Conservation (phyloP, 306 rosid species). For the Luffa aegyptiaca region DNA sequence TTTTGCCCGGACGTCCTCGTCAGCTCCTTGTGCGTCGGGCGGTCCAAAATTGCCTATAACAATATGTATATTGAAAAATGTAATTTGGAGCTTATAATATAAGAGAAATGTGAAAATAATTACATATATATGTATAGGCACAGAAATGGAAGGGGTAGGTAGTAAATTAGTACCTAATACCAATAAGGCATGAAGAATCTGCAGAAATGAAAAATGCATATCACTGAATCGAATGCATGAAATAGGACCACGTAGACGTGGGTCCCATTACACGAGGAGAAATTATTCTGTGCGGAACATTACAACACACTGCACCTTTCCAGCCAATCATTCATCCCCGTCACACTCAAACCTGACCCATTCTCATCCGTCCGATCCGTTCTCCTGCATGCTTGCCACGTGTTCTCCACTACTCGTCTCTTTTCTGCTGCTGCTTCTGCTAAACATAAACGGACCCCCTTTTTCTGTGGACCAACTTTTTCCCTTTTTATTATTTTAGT, state of each 20-base stretch:
- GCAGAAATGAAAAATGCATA: not conserved
- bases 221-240: no score
- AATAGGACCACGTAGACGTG: not conserved
- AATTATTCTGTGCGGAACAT: not conserved
- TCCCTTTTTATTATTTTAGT: not conserved
- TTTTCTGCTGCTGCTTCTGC: not conserved
- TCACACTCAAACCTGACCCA: not conserved
- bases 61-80: no score
- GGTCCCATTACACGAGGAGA: not conserved
- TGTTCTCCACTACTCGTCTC: not conserved
- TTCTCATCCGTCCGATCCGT: not conserved
- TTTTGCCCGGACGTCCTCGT: no score
- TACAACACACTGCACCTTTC: not conserved
- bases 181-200: not conserved
- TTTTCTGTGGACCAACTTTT: not conserved
- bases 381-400: not conserved
- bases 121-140: no score
- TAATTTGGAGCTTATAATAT: no score
- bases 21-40: no score
- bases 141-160: not conserved
- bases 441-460: no score
- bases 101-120: no score
- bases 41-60: no score
- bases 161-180: not conserved
- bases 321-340: not conserved